These are phyloP conservation scores for Penicillium brasilianum DNA, from an alignment of 2,329 filamentous ascomycete genomes.

Conservation along the genomic window DNA sequence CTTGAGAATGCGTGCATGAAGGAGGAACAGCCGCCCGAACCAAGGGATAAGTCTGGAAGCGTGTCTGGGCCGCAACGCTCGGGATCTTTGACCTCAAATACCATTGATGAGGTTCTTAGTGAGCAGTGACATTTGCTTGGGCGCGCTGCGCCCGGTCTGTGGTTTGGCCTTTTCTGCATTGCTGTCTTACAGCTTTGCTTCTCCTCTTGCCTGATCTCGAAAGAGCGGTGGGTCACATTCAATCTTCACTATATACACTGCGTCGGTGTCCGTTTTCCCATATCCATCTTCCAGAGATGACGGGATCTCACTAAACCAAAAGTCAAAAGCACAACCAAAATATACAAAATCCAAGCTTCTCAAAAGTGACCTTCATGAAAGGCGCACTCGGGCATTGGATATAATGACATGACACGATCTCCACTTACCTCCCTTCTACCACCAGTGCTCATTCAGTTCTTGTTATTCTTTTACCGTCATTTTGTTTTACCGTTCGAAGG, in stretches of 20 bases:
- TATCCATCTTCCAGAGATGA: background rate
- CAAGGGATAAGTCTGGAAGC: slow-evolving; percentile 22
- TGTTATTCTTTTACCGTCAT: slow-evolving; percentile 11
- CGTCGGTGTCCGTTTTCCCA: background rate
- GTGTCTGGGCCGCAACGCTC: slow-evolving; percentile 13
- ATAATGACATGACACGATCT: slow-evolving; percentile 29
- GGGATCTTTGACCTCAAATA: slow-evolving; percentile 34
- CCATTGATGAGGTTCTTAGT: slow-evolving; percentile 38
- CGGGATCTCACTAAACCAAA: background rate
- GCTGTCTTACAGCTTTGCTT: background rate
- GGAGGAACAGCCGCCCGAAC: slow-evolving; percentile 64
- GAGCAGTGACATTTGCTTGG: slow-evolving; percentile 32
- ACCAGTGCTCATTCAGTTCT: background rate
- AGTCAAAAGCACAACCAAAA: background rate
- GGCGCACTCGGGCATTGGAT: slow-evolving; percentile 19
- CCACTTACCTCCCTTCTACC: slow-evolving; percentile 8
- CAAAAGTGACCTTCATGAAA: slow-evolving; percentile 15
- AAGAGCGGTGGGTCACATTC: background rate
- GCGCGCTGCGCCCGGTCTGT: background rate
- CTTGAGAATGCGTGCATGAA: slow-evolving; percentile 96
- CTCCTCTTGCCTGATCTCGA: background rate
- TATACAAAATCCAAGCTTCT: background rate
- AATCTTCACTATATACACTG: background rate
- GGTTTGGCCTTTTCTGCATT: background rate
- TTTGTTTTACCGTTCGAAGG: slow-evolving; percentile 18